These are phyloP conservation scores for Candida suzukii DNA, from an alignment of 805 yeast genomes.

Conservation along the genomic window DNA sequence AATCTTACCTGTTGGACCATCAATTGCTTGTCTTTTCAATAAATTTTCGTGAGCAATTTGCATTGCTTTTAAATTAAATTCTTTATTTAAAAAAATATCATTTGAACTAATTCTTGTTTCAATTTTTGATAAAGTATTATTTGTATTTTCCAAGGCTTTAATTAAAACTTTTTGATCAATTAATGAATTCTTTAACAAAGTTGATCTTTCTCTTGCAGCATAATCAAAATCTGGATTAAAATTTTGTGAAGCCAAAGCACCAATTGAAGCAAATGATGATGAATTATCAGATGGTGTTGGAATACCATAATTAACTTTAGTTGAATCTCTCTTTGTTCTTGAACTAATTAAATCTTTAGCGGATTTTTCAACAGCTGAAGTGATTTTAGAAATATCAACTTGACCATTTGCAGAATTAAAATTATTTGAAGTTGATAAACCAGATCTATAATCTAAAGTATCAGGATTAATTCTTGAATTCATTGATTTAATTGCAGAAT, in stretches of 20 bases:
- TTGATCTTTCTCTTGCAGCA: conserved; percentile 36
- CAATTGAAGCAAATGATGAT: conserved; percentile 42
- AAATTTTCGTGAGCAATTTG: conserved; percentile 67
- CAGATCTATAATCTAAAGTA: conserved; percentile 24
- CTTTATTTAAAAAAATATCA: conserved; percentile 21
- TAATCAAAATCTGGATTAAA: conserved; percentile 33
- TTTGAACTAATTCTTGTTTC: conserved; percentile 18
- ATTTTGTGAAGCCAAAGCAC: conserved; percentile 50
- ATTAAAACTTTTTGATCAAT: conserved; percentile 38
- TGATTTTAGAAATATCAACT: conserved; percentile 46
- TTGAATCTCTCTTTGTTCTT: conserved; percentile 17
- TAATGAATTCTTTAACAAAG: conserved; percentile 28
- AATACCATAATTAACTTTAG: conserved; percentile 23
- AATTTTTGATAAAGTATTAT: conserved; percentile 19
- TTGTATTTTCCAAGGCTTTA: conserved; percentile 46
- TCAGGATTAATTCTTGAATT: conserved; percentile 38
- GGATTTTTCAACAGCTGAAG: conserved; percentile 35
- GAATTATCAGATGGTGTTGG: conserved; percentile 33
- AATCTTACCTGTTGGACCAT: conserved; percentile 46
- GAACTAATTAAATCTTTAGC: conserved; percentile 23
- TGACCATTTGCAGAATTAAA: conserved; percentile 34
- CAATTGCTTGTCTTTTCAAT: conserved; percentile 40
- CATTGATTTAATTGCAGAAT: conserved; percentile 38
- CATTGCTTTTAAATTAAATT: conserved; percentile 61
- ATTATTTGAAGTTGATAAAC: conserved; percentile 19